Evolutionary conservation across 108 stramenopile species (phyloP).

Genomic region (Cylindrotheca closterium): DNA sequence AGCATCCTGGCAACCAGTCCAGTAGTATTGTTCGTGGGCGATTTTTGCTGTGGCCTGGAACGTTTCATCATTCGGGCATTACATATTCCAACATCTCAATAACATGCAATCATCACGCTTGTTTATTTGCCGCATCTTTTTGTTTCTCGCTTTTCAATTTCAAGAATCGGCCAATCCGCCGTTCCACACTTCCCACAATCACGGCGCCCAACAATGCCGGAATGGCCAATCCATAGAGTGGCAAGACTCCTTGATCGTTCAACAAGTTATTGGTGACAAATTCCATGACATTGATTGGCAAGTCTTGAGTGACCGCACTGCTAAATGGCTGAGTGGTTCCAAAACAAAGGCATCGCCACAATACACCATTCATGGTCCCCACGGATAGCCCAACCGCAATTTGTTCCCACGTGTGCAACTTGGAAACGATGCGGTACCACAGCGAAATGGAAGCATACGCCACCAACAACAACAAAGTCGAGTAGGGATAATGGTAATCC

Average conservation of each 20-base stretch:
- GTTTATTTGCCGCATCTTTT: too few relatives aligned
- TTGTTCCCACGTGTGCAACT: constrained; percentile 70
- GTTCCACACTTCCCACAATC: constrained; percentile 80
- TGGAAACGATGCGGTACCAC: constrained; percentile 58
- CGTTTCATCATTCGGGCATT: too few relatives aligned
- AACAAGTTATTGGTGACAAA: constrained; percentile 32
- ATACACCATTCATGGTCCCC: constrained; percentile 58
- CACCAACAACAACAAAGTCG: constrained; percentile 11
- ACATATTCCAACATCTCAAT: too few relatives aligned
- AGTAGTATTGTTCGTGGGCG: too few relatives aligned
- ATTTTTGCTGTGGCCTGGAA: too few relatives aligned
- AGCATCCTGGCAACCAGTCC: too few relatives aligned
- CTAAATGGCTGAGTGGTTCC: too few relatives aligned
- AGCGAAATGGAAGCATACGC: constrained; percentile 57
- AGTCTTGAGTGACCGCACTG: too few relatives aligned
- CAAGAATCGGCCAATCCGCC: constrained; percentile 33
- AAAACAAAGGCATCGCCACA: constrained; percentile 51
- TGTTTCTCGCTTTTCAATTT: not conserved
- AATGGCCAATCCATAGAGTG: constrained; percentile 43
- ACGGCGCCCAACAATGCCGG: constrained; percentile 65
- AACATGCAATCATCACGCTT: too few relatives aligned
- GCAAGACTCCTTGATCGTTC: constrained; percentile 49
- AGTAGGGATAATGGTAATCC: too few relatives aligned
- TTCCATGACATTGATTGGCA: constrained; percentile 30
- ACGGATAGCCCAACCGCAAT: constrained; percentile 61